Base-by-base conservation (phyloP, 129 eudicot species). In the Mikania micrantha region DNA sequence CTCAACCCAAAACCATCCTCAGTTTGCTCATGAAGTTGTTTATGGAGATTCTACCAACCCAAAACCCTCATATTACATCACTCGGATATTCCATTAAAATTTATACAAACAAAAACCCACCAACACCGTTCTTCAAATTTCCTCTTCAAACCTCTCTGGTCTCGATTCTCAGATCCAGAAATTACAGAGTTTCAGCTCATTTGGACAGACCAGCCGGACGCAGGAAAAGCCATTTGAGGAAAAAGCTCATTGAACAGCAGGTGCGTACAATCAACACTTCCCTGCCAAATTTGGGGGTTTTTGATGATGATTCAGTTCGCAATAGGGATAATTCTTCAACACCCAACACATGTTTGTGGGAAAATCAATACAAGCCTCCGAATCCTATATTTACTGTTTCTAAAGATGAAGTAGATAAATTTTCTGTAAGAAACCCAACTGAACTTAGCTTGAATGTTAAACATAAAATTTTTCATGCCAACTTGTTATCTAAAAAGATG, bases 231-330 rank as follows among this genome's bases (percentile, higher is more conserved):
- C 86, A 81, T 32, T 60, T 90, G 60, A 78, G 97, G 82, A 82
- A 74, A 59, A 90, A 90, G 66, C 78, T 87, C 72, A 85, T 68
- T 36, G 47, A 82, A 27, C 71, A 68, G 70, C 74, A 83, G 92
- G 90, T 85, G 66, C 47, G 76, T 32, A 32, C 36, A 5, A 32
- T 25, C 45, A 8, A 44, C 39, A 42, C 22, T 73, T 24, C 32
- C 41, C 35, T 44, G 0, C 75, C 73, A 1, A 57, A 52, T 68
- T 70, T 72, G 24, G 73, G 31, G 19, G n/a, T n/a, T n/a, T n/a
- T n/a, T n/a, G n/a, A n/a, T n/a, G n/a, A n/a, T n/a, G n/a, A n/a
- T n/a, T n/a, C n/a, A n/a, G n/a, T n/a, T n/a, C n/a, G n/a, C n/a
- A n/a, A n/a, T n/a, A n/a, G n/a, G n/a, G n/a, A n/a, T n/a, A n/a